Conservation (phyloP, 1,284 basidiomycete genomes). For the Malassezia brasiliensis region DNA sequence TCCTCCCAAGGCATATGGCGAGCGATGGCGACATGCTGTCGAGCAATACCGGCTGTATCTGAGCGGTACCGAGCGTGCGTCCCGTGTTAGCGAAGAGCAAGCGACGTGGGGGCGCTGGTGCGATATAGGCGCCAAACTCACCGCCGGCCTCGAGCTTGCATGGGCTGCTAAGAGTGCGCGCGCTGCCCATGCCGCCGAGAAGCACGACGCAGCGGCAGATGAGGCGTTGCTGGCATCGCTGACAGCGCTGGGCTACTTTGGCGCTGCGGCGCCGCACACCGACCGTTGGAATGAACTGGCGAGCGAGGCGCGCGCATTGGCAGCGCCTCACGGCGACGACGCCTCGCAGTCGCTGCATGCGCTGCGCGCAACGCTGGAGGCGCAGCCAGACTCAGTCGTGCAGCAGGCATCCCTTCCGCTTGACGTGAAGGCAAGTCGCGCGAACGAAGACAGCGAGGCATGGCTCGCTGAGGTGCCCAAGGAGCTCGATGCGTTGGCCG, state of each 20-base stretch:
- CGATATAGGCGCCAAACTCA: conserved; percentile 38
- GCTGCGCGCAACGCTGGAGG: background rate
- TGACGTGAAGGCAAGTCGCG: background rate
- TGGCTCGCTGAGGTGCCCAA: conserved; percentile 26
- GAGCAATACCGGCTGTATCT: conserved; percentile 23
- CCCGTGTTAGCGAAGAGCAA: background rate
- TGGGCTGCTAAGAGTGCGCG: conserved; percentile 14
- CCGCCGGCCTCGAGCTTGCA: conserved; percentile 35
- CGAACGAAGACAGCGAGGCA: conserved; percentile 27
- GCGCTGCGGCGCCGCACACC: conserved; percentile 25
- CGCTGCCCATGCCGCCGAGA: background rate
- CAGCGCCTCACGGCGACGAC: background rate
- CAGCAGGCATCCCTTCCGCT: background rate
- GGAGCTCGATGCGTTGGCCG: conserved; percentile 23
- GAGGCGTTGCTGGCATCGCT: conserved; percentile 23
- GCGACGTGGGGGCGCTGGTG: conserved; percentile 27
- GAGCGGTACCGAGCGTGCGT: background rate
- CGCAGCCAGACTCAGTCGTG: background rate
- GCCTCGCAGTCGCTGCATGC: background rate
- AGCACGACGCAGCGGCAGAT: background rate
- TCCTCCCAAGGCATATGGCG: conserved; percentile 76
- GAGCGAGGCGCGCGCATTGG: background rate
- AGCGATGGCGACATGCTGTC: conserved; percentile 27
- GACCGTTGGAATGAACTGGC: conserved; percentile 33
- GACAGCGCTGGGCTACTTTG: conserved; percentile 33